These are phyloP conservation scores for Raphanus sativus DNA, from an alignment of 345 rosid genomes.

Conservation along the genomic window DNA sequence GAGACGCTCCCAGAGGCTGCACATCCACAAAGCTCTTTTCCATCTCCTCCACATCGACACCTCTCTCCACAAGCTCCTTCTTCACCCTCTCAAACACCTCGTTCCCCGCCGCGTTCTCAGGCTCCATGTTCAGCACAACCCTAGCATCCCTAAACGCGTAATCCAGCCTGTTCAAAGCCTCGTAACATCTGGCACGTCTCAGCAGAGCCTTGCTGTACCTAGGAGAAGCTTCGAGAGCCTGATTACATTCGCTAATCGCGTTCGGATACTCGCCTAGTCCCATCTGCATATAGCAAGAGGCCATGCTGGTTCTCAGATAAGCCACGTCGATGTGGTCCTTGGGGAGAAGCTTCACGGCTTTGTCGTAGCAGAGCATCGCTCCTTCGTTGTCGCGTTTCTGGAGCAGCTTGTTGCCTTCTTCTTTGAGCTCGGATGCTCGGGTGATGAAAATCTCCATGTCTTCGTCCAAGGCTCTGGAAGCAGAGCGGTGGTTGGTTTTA, in stretches of 20 bases:
- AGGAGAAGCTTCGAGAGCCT: constrained; percentile 86
- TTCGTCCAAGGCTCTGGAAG: constrained; percentile 78
- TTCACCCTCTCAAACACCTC: constrained; percentile 73
- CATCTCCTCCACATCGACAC: constrained; percentile 63
- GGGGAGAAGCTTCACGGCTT: constrained; percentile 89
- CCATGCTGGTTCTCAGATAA: constrained; percentile 80
- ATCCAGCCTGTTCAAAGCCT: constrained; percentile 81
- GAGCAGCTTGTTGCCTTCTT: constrained; percentile 85
- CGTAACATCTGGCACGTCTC: constrained; percentile 82
- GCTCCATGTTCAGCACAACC: constrained; percentile 75
- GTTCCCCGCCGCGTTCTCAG: constrained; percentile 64
- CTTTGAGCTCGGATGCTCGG: constrained; percentile 93
- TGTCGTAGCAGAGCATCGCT: constrained; percentile 87
- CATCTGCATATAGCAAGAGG: constrained; percentile 92
- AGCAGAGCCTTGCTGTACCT: constrained; percentile 83
- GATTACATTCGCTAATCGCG: constrained; percentile 83
- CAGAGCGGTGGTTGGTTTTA: constrained; percentile 50
- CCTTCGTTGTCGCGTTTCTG: constrained; percentile 96
- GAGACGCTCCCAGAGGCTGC: constrained; percentile 41
- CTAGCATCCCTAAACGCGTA: constrained; percentile 86
- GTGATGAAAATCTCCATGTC: constrained; percentile 87
- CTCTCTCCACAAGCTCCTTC: constrained; percentile 63
- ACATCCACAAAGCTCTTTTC: constrained; percentile 51
- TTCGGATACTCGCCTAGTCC: constrained; percentile 94
- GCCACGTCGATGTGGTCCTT: constrained; percentile 78